Base-by-base conservation (phyloP, 345 rosid genomes). In the rapeseed (Brassica napus) region DNA sequence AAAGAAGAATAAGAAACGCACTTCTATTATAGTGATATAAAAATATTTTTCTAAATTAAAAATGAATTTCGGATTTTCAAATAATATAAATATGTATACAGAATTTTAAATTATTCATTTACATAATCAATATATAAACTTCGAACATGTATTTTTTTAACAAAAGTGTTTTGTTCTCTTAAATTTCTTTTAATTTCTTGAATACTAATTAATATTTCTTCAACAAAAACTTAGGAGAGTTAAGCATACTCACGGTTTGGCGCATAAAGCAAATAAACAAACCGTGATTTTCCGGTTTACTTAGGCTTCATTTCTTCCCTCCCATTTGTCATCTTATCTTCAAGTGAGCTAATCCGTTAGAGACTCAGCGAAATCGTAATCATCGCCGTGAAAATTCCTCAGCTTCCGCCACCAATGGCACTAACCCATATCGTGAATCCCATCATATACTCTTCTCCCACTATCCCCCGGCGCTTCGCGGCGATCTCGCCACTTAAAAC, bases 351-450 rank as follows among this genome's bases (percentile, higher is more conserved):
- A 18, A 18, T 18, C 21, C 21, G 21, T 18, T 18, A 18, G 18
- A 18, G 18, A 18, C 18, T 18, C 18, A 18, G 18, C 18, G 18
- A 18, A 18, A 18, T 18, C 23, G 42, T 21, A 52, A 62, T 16
- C 79, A 23, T 37, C 78, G 23, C 24, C 11, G 47, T 26, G 32
- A 68, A 79, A 37, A 49, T 8, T 54, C 59, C 2, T 10, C 23
- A 31, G 39, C 68, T 60, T 73, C 1, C 58, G 0, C 0, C 60
- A 47, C 24, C 60, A 74, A 90, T 88, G 92, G 83, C 88, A 30
- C 37, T 81, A 82, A 81, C 71, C 76, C 85, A 77, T 3, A 68
- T 58, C 61, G 32, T 79, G 18, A 85, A 74, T 71, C 83, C 84
- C 52, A 77, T 81, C 44, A 70, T 77, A 16, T 76, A 61, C 7